Base-by-base conservation (phyloP, 164 flowering plant genomes). In the Protea cynaroides region DNA sequence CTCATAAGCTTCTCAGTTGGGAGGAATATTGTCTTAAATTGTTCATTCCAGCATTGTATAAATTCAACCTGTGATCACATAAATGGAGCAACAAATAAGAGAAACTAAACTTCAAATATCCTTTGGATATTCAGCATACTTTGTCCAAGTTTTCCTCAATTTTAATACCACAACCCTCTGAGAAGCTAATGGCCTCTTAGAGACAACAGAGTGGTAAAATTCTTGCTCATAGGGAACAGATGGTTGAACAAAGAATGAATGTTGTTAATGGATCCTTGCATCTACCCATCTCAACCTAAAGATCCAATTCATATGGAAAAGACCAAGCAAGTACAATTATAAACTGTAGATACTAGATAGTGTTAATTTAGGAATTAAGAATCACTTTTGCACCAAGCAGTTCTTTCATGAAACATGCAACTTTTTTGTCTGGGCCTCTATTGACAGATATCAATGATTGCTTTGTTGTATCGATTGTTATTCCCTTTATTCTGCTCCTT, bases 241-340 rank as follows among this genome's bases (percentile, higher is more conserved):
- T 37, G 98, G 98, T 65, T 92, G 96, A 0, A 90, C 91, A 36
- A 92, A n/a, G n/a, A n/a, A n/a, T 88, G 71, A 90, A 92, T 22
- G 93, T 92, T 1, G 98, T 86, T 10, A 92, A 82, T 0, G 98
- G 98, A 46, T 82, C 98, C 72, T 86, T 92, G 83, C 96, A 92
- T 17, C 93, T 93, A 9, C 93, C 89, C 91, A 90, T 88, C 80
- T 90, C 98, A 68, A 92, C 95, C 96, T 91, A 58, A 29, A 67
- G 7, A 69, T 36, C 4, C 55, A 63, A 25, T 47, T 29, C 2
- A 29, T 29, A 29, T 29, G 34, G 34, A 5, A 29, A 29, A n/a
- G n/a, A n/a, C n/a, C n/a, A 29, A 29, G 2, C 4, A 29, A 29
- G 5, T 29, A 29, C 34, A 29, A 29, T 29, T 29, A 29, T 5